Percentiles rank a stretch among this genome's conserved stretches.
phyloP scores from a whole-genome alignment of 805 yeast species.

The Yarrowia sp. region DNA sequence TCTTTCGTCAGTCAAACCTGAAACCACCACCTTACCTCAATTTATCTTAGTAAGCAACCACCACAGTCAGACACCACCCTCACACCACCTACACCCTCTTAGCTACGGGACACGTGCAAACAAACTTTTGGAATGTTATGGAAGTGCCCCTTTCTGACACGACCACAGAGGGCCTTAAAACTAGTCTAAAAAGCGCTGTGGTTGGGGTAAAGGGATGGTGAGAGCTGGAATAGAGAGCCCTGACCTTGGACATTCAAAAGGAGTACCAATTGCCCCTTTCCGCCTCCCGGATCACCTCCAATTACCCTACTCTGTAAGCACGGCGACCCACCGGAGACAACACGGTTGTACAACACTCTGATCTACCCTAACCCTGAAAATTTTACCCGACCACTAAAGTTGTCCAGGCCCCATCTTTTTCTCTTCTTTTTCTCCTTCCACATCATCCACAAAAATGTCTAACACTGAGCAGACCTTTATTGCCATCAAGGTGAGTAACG shows the following conservation, averaged over 20 bases:
- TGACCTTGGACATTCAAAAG: neutral
- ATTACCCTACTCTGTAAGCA: neutral
- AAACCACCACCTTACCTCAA: too few species aligned
- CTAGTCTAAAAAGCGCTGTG: neutral
- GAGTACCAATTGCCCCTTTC: too few species aligned
- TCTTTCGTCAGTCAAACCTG: too few species aligned
- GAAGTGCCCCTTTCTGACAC: constrained; percentile 7
- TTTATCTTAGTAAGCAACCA: too few species aligned
- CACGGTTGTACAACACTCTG: neutral
- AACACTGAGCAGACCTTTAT: constrained; percentile 50
- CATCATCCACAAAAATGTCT: constrained; percentile 38
- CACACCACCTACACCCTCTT: neutral
- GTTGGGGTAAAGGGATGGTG: constrained; percentile 1
- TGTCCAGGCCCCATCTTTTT: neutral
- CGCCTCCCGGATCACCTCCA: neutral
- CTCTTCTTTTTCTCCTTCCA: constrained; percentile 5
- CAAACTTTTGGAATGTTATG: constrained; percentile 20
- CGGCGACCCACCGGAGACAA: constrained; percentile 9
- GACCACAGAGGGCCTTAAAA: neutral
- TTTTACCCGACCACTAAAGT: constrained; percentile 9
- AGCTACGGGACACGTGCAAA: constrained; percentile 10
- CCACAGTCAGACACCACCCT: neutral
- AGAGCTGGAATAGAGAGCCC: neutral
- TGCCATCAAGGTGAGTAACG: constrained; percentile 51
- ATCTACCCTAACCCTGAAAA: constrained; percentile 33